Evolutionary conservation across 208 protist genomes (phyloP).

Genomic region (Phytomonas serpens): DNA sequence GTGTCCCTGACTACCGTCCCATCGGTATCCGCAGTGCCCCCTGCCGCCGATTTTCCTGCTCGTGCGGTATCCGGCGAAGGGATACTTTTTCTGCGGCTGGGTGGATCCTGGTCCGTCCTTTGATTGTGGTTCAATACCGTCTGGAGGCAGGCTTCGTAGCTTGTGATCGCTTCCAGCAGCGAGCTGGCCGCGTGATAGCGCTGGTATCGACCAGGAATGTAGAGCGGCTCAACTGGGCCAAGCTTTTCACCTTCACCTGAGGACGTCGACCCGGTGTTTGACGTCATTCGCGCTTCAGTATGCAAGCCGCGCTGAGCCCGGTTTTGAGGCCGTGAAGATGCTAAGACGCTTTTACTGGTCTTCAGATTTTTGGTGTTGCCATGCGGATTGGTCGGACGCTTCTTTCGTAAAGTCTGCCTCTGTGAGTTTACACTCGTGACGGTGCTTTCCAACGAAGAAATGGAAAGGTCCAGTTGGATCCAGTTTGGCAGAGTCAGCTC

Average conservation of each 20-base stretch:
- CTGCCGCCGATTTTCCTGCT: neutral
- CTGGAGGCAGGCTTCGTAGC: constrained; percentile 27
- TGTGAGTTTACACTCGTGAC: neutral
- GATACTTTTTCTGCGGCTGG: neutral
- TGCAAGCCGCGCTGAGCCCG: neutral
- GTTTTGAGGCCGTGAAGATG: neutral
- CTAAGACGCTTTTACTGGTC: neutral
- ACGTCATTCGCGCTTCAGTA: neutral
- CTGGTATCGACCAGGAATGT: constrained; percentile 26
- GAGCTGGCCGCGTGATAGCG: constrained; percentile 26
- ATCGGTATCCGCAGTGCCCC: neutral
- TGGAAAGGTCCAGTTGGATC: neutral
- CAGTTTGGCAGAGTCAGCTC: neutral
- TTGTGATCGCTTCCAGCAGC: constrained; percentile 43
- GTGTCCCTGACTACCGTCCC: neutral
- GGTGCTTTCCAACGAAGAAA: neutral
- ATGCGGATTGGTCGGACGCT: neutral
- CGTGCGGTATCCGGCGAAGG: neutral
- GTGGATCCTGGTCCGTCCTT: neutral
- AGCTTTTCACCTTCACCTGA: neutral
- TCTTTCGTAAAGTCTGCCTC: neutral
- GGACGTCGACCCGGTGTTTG: neutral
- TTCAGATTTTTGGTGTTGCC: neutral
- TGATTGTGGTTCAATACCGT: constrained; percentile 5
- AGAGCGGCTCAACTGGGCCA: constrained; percentile 11